These are phyloP conservation scores for Trametes villosa DNA, from an alignment of 768 basidiomycete genomes.

Conservation along the genomic window DNA sequence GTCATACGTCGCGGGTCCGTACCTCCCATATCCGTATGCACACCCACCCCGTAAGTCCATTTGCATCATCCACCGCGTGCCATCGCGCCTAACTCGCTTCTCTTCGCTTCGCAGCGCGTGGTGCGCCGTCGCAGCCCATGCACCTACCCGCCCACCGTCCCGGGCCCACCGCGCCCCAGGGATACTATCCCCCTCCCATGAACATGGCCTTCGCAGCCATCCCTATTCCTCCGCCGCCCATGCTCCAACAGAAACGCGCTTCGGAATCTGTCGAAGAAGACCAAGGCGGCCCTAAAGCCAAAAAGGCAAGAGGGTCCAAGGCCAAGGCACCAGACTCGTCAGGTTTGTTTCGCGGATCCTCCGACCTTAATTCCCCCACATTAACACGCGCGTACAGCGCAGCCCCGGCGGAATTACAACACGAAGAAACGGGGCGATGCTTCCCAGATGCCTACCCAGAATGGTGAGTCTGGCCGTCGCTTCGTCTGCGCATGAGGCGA, in stretches of 20 bases:
- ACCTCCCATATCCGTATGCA: slow-evolving; percentile 21
- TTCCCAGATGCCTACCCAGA: slow-evolving; percentile 65
- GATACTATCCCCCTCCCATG: slow-evolving; percentile 14
- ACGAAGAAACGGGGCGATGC: slow-evolving; percentile 76
- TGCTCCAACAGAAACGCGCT: slow-evolving; percentile 36
- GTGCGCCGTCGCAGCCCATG: slow-evolving; percentile 40
- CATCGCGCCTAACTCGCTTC: slow-evolving; percentile 60
- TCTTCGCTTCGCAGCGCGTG: slow-evolving; percentile 61
- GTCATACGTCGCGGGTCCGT: slow-evolving; percentile 25
- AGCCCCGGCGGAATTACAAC: slow-evolving; percentile 70
- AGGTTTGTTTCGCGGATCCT: slow-evolving; percentile 29
- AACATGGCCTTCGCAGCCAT: slow-evolving; percentile 20
- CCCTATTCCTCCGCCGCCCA: slow-evolving; percentile 13
- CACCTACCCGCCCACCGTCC: slow-evolving; percentile 29
- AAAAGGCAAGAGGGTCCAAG: slow-evolving; percentile 49
- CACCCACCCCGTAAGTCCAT: slow-evolving; percentile 27
- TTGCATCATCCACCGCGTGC: slow-evolving; percentile 44
- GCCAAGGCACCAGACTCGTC: slow-evolving; percentile 36
- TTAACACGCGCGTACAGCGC: slow-evolving; percentile 11
- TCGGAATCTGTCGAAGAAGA: slow-evolving; percentile 44
- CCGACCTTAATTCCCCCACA: background rate
- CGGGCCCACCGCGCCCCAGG: slow-evolving; percentile 18
- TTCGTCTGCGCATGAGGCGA: slow-evolving; percentile 11
- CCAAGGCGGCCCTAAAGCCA: slow-evolving; percentile 48
- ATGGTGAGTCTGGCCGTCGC: slow-evolving; percentile 47